Evolutionary conservation across 83 land plant species (phyloP), one percentile per base, ranked within the genome.

Genomic region (Picea engelmannii): DNA sequence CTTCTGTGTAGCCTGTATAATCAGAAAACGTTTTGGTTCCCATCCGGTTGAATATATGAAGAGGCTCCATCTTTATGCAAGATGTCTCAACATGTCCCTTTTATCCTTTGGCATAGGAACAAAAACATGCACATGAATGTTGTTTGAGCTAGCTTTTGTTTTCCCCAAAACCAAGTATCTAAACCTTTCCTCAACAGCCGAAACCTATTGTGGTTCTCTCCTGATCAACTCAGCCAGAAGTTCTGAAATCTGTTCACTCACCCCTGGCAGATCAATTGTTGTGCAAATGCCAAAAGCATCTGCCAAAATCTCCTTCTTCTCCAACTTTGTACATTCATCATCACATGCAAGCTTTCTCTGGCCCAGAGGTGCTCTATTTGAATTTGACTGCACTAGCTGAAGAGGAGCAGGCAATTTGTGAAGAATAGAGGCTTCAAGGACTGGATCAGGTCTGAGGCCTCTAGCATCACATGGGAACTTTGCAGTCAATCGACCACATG

Each of bases 231-330:
- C 99, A 12, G 82, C 66, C 27, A 98, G 85, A 49, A 87, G 31
- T 40, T 98, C 96, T 47, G 94, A 88, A 16, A 80, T 87, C 6
- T 84, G 80, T 12, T 38, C 55, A 69, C 64, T 91, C 80, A 95
- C 93, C 11, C 94, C 88, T 79, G 94, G 96, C 70, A 95, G 85
- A 78, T 91, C 89, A 42, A 89, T 87, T 13, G 90, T 81, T 60
- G 88, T 84, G 52, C 25, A 25, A 42, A 95, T 86, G 65, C 93
- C 97, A 86, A 98, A 95, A 47, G 99, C 98, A 85, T 95, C 96
- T 13, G 97, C 99, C 68, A 98, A 89, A 52, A 88, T 81, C 78
- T 91, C 92, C 80, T 90, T 92, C 87, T 94, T 31, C 1, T 31
- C 96, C 78, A 84, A 17, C 86, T 91, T 96, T 38, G 90, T 90